phyloP scores from a whole-genome alignment of 441 rosid species.

The Brassica balearica region DNA sequence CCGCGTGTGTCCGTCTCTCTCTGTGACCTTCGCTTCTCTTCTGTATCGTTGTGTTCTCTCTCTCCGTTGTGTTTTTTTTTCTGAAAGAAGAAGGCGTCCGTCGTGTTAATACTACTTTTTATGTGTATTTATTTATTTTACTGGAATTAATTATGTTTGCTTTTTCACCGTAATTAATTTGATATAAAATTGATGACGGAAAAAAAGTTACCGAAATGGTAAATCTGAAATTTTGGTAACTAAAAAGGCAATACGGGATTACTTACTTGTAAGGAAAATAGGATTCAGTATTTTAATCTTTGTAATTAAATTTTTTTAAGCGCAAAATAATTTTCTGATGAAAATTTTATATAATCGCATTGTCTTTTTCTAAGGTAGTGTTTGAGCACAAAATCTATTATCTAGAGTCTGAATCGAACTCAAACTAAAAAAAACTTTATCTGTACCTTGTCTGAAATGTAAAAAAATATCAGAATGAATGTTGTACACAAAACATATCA shows the following conservation, averaged over 20 bases:
- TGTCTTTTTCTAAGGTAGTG: no score
- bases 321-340: no score
- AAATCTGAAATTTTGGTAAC: not conserved
- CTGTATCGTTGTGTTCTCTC: conserved; percentile 42
- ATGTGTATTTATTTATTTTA: conserved; percentile 16
- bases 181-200: not conserved
- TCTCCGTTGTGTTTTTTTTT: conserved; percentile 38
- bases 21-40: conserved; percentile 45
- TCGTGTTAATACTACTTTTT: conserved; percentile 35
- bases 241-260: not conserved
- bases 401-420: no score
- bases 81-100: conserved; percentile 58
- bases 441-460: no score
- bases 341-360: no score
- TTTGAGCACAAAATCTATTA: no score
- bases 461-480: no score
- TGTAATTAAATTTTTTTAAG: not conserved
- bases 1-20: conserved; percentile 34
- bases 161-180: not conserved
- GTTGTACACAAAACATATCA: no score
- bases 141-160: not conserved
- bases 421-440: no score
- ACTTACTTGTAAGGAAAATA: not conserved
- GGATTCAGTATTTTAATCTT: not conserved
- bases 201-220: not conserved